Conservation (phyloP, 2,329 filamentous ascomycete genomes). For the Endoconidiophora polonica region DNA sequence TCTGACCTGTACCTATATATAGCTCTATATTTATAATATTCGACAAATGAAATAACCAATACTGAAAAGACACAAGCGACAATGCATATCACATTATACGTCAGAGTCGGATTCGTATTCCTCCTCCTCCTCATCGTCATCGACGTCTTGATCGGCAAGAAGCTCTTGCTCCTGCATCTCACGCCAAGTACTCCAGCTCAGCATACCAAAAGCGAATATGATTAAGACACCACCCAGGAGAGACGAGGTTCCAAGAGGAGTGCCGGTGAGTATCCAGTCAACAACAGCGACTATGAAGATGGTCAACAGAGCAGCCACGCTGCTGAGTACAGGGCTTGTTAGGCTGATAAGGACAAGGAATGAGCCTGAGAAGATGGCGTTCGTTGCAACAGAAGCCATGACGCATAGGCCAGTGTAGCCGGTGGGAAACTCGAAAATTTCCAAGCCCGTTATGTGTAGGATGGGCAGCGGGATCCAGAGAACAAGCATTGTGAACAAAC, state of each 20-base stretch:
- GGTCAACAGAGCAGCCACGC: slow-evolving; percentile 81
- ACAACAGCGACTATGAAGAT: slow-evolving; percentile 92
- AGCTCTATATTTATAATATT: no score
- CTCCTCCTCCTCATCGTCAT: slow-evolving; percentile 19
- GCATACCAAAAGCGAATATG: slow-evolving; percentile 67
- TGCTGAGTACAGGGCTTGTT: slow-evolving; percentile 81
- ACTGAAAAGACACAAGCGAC: background rate
- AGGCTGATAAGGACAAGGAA: slow-evolving; percentile 88
- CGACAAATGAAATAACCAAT: background rate
- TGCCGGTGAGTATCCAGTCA: slow-evolving; percentile 73
- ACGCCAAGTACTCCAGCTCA: slow-evolving; percentile 81
- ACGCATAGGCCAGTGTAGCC: slow-evolving; percentile 69
- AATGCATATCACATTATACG: slow-evolving; percentile 2
- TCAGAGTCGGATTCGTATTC: slow-evolving; percentile 8
- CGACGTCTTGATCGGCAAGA: slow-evolving; percentile 36
- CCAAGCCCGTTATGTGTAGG: slow-evolving; percentile 60
- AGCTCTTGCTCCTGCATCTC: slow-evolving; percentile 78
- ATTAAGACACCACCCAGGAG: slow-evolving; percentile 75
- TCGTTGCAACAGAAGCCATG: slow-evolving; percentile 63
- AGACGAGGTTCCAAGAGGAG: slow-evolving; percentile 56
- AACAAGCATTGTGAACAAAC: slow-evolving; percentile 66
- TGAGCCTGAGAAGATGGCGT: slow-evolving; percentile 81
- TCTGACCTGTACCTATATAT: no score
- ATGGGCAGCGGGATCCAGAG: slow-evolving; percentile 87
- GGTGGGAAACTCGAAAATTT: slow-evolving; percentile 66